Conservation (phyloP, 2,329 filamentous ascomycete genomes). For the Penicillium sp. region DNA sequence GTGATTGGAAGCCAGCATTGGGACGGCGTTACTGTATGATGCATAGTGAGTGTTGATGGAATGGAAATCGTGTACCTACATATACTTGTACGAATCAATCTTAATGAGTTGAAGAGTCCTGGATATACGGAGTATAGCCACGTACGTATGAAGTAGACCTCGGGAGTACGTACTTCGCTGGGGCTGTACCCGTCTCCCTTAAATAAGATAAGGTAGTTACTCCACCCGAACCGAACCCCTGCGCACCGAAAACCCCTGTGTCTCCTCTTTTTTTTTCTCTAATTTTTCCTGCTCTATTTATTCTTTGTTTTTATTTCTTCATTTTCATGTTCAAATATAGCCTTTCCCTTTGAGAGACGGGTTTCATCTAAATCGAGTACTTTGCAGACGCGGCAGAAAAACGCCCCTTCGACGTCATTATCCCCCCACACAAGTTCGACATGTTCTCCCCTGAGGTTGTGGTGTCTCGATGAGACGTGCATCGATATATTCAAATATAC, state of each 20-base stretch:
- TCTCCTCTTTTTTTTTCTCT: neutral
- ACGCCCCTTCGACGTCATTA: slow-evolving; percentile 6
- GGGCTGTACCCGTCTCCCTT: neutral
- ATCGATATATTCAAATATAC: neutral
- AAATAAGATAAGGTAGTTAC: neutral
- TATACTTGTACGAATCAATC: slow-evolving; percentile 6
- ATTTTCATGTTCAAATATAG: neutral
- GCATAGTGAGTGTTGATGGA: slow-evolving; percentile 14
- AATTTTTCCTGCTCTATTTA: neutral
- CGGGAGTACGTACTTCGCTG: neutral
- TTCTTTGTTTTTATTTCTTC: neutral
- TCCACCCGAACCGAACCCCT: too few species aligned
- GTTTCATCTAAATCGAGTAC: neutral
- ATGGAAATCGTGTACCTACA: neutral
- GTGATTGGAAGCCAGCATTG: slow-evolving; percentile 30
- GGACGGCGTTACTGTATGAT: slow-evolving; percentile 31
- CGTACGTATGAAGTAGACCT: neutral
- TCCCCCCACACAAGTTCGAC: neutral
- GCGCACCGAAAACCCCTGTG: neutral
- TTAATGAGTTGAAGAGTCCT: neutral
- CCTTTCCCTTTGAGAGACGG: neutral
- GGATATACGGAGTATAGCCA: neutral
- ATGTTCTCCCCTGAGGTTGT: slow-evolving; percentile 4
- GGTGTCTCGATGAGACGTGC: slow-evolving; percentile 7
- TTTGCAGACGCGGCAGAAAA: slow-evolving; percentile 1